Conservation (phyloP, 1,284 basidiomycete species). For the Cystobasidiaceae sp. region DNA sequence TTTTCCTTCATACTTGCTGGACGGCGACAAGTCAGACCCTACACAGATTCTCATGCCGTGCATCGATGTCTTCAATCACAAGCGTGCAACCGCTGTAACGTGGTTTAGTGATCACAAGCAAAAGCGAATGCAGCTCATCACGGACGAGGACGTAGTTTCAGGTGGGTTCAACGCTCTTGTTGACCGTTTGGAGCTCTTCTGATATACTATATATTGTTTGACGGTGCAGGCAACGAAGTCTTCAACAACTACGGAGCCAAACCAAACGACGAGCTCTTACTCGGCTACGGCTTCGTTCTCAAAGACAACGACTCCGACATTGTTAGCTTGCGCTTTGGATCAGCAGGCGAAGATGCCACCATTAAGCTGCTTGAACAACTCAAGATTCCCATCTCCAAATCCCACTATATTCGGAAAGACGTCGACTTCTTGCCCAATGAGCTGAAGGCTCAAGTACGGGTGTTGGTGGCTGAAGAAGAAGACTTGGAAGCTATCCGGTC, state of each 20-base stretch:
- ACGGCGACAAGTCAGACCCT: slow-evolving; percentile 50
- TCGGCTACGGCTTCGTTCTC: slow-evolving; percentile 81
- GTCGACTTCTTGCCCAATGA: slow-evolving; percentile 30
- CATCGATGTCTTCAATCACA: slow-evolving; percentile 77
- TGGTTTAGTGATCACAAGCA: slow-evolving; percentile 61
- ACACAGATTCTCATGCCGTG: slow-evolving; percentile 78
- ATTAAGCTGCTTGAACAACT: slow-evolving; percentile 16
- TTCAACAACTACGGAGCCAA: slow-evolving; percentile 82
- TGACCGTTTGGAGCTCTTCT: too few species aligned
- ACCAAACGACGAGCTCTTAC: slow-evolving; percentile 76
- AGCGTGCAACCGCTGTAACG: slow-evolving; percentile 63
- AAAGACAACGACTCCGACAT: slow-evolving; percentile 71
- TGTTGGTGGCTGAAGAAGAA: slow-evolving; percentile 39
- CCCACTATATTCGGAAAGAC: slow-evolving; percentile 11
- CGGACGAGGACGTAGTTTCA: slow-evolving; percentile 34
- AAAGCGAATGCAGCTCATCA: slow-evolving; percentile 37
- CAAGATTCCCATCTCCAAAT: slow-evolving; percentile 10
- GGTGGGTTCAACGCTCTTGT: slow-evolving; percentile 32
- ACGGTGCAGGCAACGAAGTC: slow-evolving; percentile 59
- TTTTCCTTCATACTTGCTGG: slow-evolving; percentile 75
- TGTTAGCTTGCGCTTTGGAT: slow-evolving; percentile 66
- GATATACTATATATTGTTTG: too few species aligned
- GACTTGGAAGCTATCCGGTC: slow-evolving; percentile 55
- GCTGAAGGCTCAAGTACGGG: slow-evolving; percentile 39
- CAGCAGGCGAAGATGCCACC: slow-evolving; percentile 12